Evolutionary conservation across 495 filamentous ascomycete genomes (phyloP).

Genomic region (Lasiosphaeria hispida): DNA sequence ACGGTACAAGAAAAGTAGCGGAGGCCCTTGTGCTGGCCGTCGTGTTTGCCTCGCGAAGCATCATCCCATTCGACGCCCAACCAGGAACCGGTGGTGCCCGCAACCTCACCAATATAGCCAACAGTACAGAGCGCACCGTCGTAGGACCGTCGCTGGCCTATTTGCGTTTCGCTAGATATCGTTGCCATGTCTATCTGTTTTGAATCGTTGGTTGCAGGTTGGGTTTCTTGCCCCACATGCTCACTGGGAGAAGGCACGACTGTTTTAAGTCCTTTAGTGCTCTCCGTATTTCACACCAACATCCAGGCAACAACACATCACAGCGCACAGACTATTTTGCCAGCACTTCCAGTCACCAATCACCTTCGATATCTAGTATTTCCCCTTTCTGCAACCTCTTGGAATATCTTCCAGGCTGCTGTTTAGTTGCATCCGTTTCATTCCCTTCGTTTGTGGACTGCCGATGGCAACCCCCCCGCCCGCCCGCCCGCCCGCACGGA

Average conservation of each 20-base stretch:
- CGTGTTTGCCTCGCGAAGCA: constrained; percentile 78
- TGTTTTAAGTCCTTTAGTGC: not conserved
- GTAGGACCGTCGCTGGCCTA: constrained; percentile 76
- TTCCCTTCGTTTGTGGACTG: too few relatives aligned
- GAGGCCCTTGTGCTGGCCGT: constrained; percentile 73
- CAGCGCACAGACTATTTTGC: not conserved
- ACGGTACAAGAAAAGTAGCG: constrained; percentile 80
- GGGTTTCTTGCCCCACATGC: constrained; percentile 1
- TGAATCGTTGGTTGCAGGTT: constrained; percentile 16
- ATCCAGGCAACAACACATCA: constrained; percentile 19
- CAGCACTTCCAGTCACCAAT: too few relatives aligned
- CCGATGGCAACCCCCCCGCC: too few relatives aligned
- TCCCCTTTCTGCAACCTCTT: too few relatives aligned
- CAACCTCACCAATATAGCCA: constrained; percentile 73
- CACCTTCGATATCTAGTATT: too few relatives aligned
- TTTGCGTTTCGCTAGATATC: constrained; percentile 18
- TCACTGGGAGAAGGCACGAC: not conserved
- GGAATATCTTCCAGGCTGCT: too few relatives aligned
- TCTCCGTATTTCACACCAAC: not conserved
- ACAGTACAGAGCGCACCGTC: constrained; percentile 74
- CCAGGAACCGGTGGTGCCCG: constrained; percentile 78
- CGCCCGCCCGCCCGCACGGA: too few relatives aligned
- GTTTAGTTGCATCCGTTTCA: too few relatives aligned
- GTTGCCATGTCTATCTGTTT: not conserved
- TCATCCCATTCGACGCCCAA: constrained; percentile 98